Evolutionary conservation across 2,329 filamentous ascomycete genomes (phyloP), one percentile per base, ranked within the genome.

Genomic region (Apiospora saccharicola): DNA sequence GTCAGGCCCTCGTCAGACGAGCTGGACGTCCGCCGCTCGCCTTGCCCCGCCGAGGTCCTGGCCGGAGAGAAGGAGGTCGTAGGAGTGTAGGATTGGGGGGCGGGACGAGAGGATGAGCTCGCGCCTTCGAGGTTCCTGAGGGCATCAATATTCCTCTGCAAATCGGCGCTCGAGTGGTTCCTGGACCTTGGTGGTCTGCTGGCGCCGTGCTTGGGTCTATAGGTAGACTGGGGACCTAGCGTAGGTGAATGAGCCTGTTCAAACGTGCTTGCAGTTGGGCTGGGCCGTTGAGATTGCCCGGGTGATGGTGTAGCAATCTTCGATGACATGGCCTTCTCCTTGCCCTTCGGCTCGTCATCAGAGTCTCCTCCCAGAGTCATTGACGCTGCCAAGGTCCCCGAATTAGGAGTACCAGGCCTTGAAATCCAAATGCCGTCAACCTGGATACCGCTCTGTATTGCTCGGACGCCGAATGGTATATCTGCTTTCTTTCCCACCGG

Each of bases 401-500:
- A 78, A 51, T 76, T 72, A 3, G 85, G 84, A 14, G 85, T 85
- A 13, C 83, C 82, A 64, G 86, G 85, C 70, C 85, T 84, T 34
- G 90, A 91, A 69, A 93, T 90, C 91, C 93, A 94, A 69, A 98
- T 95, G 4, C 94, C 95, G 75, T 97, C 94, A 10, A 97, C 90
- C 79, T 96, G 90, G 61, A 97, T 86, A 7, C 95, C 95, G 76
- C 90, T 93, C 80, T 98, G 92, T 67, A 98, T 90, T 8, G 95
- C 95, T 76, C 93, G 91, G 70, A 96, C 90, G 26, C 96, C 95
- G 78, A 98, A 98, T 0, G 94, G 95, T 47, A 97, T 90, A 13
- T 94, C 91, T 69, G 89, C 85, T 68, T 82, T 81, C 74, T 81
- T 83, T 41, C 77, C 79, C 8, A 79, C 73, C 77, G 82, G 80